Evolutionary conservation across 139 green algal genomes (phyloP).

Genomic region (Coelastrella sp.): DNA sequence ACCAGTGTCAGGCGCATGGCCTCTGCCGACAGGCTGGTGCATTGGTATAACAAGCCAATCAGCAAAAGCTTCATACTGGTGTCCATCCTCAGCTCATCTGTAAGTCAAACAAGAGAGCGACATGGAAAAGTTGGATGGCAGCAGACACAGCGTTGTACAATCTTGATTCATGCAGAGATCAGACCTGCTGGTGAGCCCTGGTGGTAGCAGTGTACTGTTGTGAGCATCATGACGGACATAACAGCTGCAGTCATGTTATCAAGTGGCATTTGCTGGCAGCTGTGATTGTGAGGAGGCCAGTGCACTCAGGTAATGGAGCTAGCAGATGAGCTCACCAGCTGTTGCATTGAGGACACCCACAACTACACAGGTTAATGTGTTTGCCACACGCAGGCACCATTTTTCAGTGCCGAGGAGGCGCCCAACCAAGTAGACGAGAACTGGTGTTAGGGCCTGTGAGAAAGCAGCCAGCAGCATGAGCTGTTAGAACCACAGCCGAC

Average conservation of each 20-base stretch:
- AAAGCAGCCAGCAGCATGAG: not conserved
- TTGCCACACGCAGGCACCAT: not conserved
- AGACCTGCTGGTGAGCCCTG: too few species aligned
- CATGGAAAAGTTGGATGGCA: not conserved
- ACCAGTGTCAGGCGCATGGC: constrained; percentile 53
- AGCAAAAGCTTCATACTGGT: constrained; percentile 63
- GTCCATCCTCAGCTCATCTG: constrained; percentile 56
- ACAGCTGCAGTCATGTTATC: too few species aligned
- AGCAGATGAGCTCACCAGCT: constrained; percentile 21
- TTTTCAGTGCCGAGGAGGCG: constrained; percentile 82
- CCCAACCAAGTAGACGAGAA: constrained; percentile 79
- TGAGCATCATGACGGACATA: too few species aligned
- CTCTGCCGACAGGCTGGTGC: constrained; percentile 43
- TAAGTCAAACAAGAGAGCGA: not conserved
- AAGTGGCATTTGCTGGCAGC: too few species aligned
- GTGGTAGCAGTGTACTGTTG: too few species aligned
- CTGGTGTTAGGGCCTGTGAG: constrained; percentile 70
- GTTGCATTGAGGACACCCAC: constrained; percentile 9
- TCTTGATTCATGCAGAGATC: too few species aligned
- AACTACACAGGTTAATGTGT: constrained; percentile 24
- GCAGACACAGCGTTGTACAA: not conserved
- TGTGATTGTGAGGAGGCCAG: too few species aligned
- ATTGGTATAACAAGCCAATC: constrained; percentile 71
- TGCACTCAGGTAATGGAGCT: too few species aligned
- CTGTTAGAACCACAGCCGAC: too few species aligned